Base-by-base conservation (phyloP, 768 basidiomycete genomes). In the Mrakia gelida region DNA sequence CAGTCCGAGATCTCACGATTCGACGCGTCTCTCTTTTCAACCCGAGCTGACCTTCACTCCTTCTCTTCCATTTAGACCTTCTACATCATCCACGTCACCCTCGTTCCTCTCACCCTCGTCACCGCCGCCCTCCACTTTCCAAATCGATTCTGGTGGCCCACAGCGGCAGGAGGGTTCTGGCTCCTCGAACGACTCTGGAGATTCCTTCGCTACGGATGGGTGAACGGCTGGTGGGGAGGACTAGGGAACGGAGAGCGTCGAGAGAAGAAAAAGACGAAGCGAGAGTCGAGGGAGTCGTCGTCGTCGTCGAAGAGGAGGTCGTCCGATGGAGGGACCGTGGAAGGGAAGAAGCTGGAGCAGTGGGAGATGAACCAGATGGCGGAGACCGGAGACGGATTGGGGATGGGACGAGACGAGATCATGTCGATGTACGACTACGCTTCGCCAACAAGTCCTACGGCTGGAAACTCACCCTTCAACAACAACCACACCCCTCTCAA, bases 111-210 rank as follows among this genome's bases (percentile, higher is more conserved):
- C n/a, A 90, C 89, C 61, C 85, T 93, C 63, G 84, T 89, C 63
- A 85, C 87, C 76, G 86, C 89, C 7, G 90, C 88, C 26, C 83
- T 92, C 0, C 92, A 93, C 81, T 90, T 92, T 81, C 90, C 90
- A 2, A 85, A 88, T 2, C 82, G 91, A 32, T 87, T 87, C 84
- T 89, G 87, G 86, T 92, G 91, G 91, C 90, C 91, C 79, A 90
- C 89, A 85, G 85, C 85, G 21, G 88, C 92, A 0, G 86, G 90
- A 21, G 85, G 82, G 1, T 80, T 92, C 30, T 93, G 92, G 92
- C 82, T 84, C 1, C 87, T 86, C 16, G 92, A 92, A 82, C 87
- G 92, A 16, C 68, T 86, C 11, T 89, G 87, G 85, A 87, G 92
- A 4, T 85, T 85, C 61, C 83, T 86, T 2, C 86, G 89, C 82